Conservation (phyloP, 257 asterid genomes). For the Capsicum rhomboideum region DNA sequence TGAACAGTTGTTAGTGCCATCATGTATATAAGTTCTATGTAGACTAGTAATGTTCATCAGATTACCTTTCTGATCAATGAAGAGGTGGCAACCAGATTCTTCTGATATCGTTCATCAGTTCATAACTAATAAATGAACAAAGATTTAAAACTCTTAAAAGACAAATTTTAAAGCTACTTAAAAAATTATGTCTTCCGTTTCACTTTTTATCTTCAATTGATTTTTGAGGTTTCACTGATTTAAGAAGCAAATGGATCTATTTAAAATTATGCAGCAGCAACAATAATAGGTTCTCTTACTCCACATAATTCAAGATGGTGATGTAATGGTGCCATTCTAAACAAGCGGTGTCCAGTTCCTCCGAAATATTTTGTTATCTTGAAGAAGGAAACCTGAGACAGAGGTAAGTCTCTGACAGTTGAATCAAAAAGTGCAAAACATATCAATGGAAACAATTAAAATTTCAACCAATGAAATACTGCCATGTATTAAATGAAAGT, state of each 20-base stretch:
- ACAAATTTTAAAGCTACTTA: too few relatives aligned
- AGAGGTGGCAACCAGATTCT: not conserved
- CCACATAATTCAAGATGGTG: conserved; percentile 60
- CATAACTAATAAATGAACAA: too few relatives aligned
- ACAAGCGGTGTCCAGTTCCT: conserved; percentile 39
- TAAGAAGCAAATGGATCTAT: too few relatives aligned
- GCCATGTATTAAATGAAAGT: too few relatives aligned
- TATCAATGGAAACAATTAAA: too few relatives aligned
- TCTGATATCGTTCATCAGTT: not conserved
- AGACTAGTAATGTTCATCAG: not conserved
- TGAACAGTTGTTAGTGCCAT: not conserved
- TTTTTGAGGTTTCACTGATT: too few relatives aligned
- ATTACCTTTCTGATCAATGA: not conserved
- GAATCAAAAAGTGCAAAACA: not conserved
- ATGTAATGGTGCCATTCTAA: conserved; percentile 49
- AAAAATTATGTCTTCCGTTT: too few relatives aligned
- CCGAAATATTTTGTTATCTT: conserved; percentile 31
- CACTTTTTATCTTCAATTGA: too few relatives aligned
- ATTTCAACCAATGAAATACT: too few relatives aligned
- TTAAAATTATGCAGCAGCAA: conserved; percentile 70
- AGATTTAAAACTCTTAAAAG: too few relatives aligned
- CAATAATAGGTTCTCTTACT: conserved; percentile 54
- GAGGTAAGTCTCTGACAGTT: not conserved
- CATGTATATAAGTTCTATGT: not conserved
- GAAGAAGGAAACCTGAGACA: conserved; percentile 41